Evolutionary conservation across 441 rosid genomes (phyloP).

Genomic region (Eutrema salsugineum): DNA sequence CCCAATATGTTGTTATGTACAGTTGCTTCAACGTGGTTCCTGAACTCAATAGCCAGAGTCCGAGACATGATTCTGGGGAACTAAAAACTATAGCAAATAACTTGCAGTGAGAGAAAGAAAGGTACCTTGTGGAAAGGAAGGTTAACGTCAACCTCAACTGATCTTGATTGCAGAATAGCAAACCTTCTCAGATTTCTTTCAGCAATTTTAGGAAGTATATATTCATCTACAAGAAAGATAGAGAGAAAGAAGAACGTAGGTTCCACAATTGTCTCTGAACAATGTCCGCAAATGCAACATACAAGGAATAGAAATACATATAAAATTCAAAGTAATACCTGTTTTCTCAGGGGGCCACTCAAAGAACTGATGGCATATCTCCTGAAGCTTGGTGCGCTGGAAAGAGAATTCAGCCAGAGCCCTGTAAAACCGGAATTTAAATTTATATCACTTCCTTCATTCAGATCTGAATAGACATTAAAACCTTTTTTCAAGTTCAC

Average conservation of each 20-base stretch:
- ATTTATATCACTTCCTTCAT: background rate
- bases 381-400: constrained; percentile 55
- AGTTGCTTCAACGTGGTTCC: background rate
- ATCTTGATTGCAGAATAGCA: constrained; percentile 53
- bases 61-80: background rate
- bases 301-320: background rate
- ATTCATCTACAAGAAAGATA: constrained; percentile 58
- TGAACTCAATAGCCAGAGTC: background rate
- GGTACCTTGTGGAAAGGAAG: constrained; percentile 51
- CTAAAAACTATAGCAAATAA: constrained; percentile 6
- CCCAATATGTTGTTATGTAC: background rate
- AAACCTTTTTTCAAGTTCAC: background rate
- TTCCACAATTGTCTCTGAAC: background rate
- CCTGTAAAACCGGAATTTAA: constrained; percentile 30
- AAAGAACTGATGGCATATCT: constrained; percentile 60
- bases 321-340: constrained; percentile 44
- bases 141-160: constrained; percentile 44
- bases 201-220: constrained; percentile 88
- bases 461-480: background rate
- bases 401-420: constrained; percentile 60
- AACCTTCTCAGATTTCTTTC: constrained; percentile 79
- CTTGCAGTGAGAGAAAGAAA: background rate
- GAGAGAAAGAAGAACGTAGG: background rate
- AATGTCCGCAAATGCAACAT: constrained; percentile 5
- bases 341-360: constrained; percentile 84